A percentile compares a stretch with the other conserved stretches of the same genome.
Evolutionary conservation across 2,329 filamentous ascomycete genomes (phyloP).

Genomic region (Claviceps sp.): DNA sequence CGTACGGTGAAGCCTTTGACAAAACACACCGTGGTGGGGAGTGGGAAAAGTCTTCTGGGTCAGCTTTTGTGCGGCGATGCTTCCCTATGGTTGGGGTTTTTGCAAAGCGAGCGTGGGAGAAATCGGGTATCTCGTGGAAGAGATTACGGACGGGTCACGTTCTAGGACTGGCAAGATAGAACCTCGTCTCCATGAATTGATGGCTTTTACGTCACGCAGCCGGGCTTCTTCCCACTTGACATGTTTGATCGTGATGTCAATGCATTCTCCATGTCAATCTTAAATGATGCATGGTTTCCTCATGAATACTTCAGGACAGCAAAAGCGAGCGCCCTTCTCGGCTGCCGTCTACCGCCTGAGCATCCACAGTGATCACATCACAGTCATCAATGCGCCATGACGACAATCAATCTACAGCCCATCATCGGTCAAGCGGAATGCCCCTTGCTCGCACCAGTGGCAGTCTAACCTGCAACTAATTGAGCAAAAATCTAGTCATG

Average conservation of each 20-base stretch:
- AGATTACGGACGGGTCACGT: slow-evolving; percentile 12
- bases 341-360: too few species aligned
- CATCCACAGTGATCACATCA: too few species aligned
- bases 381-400: too few species aligned
- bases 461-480: not conserved
- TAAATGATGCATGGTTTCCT: too few species aligned
- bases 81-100: slow-evolving; percentile 12
- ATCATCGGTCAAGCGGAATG: too few species aligned
- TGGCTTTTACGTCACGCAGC: slow-evolving; percentile 15
- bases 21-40: too few species aligned
- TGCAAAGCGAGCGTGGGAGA: slow-evolving; percentile 14
- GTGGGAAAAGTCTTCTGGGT: slow-evolving; percentile 15
- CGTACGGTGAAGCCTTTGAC: slow-evolving; percentile 12
- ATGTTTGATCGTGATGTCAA: not conserved
- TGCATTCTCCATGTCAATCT: not conserved
- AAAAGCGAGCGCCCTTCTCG: too few species aligned
- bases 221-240: not conserved
- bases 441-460: not conserved
- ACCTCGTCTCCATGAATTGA: slow-evolving; percentile 16
- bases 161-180: slow-evolving; percentile 14
- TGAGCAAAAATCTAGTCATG: too few species aligned
- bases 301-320: too few species aligned
- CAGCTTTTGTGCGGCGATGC: slow-evolving; percentile 17
- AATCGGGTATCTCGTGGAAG: slow-evolving; percentile 18
- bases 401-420: too few species aligned